Percentiles rank a stretch among this genome's conserved stretches.
These are phyloP conservation scores for Helenozyma rhizophorensis DNA, from an alignment of 805 yeast species.

Conservation along the genomic window DNA sequence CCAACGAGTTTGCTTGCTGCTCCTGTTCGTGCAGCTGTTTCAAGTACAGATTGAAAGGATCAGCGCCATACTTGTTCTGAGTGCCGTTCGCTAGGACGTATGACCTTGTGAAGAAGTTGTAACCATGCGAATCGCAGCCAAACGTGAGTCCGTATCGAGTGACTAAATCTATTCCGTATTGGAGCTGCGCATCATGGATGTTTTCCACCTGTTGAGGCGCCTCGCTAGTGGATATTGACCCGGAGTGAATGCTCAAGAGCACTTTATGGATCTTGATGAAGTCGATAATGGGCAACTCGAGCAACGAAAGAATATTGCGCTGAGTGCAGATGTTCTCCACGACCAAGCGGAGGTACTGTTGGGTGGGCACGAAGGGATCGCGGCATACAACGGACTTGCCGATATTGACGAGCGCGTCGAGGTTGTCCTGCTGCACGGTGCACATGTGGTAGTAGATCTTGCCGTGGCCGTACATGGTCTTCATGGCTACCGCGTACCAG, in stretches of 20 bases:
- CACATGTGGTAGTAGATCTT: conserved; percentile 84
- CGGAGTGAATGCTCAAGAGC: conserved; percentile 46
- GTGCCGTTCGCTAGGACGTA: conserved; percentile 29
- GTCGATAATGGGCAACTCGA: conserved; percentile 57
- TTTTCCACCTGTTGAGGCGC: conserved; percentile 16
- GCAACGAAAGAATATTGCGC: conserved; percentile 52
- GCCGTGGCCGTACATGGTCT: conserved; percentile 76
- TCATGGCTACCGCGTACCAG: conserved; percentile 76
- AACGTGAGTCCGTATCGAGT: conserved; percentile 62
- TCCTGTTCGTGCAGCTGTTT: conserved; percentile 22
- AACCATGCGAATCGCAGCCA: conserved; percentile 62
- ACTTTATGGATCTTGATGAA: conserved; percentile 67
- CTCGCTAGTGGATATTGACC: conserved; percentile 3
- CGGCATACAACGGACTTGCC: conserved; percentile 77
- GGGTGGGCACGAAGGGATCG: conserved; percentile 82
- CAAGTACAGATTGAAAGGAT: conserved; percentile 20
- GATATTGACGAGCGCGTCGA: conserved; percentile 74
- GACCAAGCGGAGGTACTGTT: conserved; percentile 70
- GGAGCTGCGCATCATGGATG: conserved; percentile 42
- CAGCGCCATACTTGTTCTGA: conserved; percentile 25
- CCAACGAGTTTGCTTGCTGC: conserved; percentile 25
- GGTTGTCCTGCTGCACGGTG: conserved; percentile 72
- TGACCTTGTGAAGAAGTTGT: conserved; percentile 53
- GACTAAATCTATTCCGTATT: conserved; percentile 57
- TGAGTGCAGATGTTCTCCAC: conserved; percentile 75